Conservation (phyloP, 495 filamentous ascomycete genomes). For the Talaromyces liani region DNA sequence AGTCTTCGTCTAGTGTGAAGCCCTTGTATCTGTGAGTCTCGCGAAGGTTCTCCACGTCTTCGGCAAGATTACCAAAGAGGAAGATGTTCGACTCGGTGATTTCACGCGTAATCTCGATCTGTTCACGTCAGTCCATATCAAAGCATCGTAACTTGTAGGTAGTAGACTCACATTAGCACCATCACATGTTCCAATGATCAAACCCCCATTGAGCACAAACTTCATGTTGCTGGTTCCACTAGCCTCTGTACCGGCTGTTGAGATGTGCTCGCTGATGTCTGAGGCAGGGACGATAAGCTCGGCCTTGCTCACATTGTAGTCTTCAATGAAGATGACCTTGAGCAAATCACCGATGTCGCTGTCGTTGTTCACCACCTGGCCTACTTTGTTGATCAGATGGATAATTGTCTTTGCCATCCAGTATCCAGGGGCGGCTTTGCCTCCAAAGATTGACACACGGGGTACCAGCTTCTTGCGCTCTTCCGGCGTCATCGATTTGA, state of each 20-base stretch:
- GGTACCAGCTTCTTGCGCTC: constrained; percentile 83
- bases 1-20: constrained; percentile 67
- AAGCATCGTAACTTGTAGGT: neutral
- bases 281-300: constrained; percentile 93
- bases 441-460: constrained; percentile 95
- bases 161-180: constrained; percentile 77
- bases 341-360: constrained; percentile 84
- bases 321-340: constrained; percentile 94
- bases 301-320: constrained; percentile 99
- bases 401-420: constrained; percentile 99
- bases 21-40: constrained; percentile 79
- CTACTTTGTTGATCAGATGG: constrained; percentile 89
- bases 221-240: constrained; percentile 86
- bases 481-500: constrained; percentile 78
- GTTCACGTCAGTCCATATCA: neutral
- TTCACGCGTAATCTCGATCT: constrained; percentile 98
- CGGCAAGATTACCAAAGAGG: constrained; percentile 92
- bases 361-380: constrained; percentile 86
- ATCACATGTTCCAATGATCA: constrained; percentile 97
- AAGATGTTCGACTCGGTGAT: constrained; percentile 96
- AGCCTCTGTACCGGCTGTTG: constrained; percentile 88
- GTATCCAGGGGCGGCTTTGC: constrained; percentile 95
- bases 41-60: constrained; percentile 94
- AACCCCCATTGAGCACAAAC: constrained; percentile 91
- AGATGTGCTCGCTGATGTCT: constrained; percentile 97